phyloP scores from a whole-genome alignment of 805 yeast species.

The Pichia rugopelliculosa region DNA sequence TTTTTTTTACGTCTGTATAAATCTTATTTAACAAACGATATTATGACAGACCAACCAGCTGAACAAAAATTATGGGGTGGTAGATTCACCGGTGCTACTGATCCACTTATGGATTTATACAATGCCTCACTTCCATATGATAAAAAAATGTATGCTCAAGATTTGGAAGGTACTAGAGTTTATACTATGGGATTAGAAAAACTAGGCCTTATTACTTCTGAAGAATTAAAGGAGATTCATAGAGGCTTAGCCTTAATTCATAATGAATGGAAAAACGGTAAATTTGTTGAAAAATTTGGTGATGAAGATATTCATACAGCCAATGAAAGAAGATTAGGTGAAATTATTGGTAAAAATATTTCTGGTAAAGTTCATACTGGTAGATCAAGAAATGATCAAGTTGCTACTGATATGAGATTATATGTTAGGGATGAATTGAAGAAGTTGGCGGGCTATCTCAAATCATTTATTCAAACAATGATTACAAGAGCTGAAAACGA shows the following conservation, averaged over 20 bases:
- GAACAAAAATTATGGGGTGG: constrained; percentile 95
- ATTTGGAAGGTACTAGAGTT: constrained; percentile 87
- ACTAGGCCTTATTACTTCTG: constrained; percentile 61
- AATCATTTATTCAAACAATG: constrained; percentile 59
- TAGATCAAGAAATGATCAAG: constrained; percentile 96
- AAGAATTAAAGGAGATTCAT: constrained; percentile 77
- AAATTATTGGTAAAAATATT: constrained; percentile 84
- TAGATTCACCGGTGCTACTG: constrained; percentile 93
- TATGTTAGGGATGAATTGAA: constrained; percentile 75
- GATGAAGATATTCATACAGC: constrained; percentile 99
- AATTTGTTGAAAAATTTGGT: constrained; percentile 70
- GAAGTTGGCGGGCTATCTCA: constrained; percentile 50
- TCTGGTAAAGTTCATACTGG: constrained; percentile 99
- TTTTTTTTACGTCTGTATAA: no score
- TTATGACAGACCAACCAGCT: constrained; percentile 40
- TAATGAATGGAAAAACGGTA: constrained; percentile 71
- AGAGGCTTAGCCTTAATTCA: constrained; percentile 66
- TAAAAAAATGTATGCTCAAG: constrained; percentile 89
- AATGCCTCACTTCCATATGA: constrained; percentile 97
- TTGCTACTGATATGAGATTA: constrained; percentile 97
- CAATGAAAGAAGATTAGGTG: constrained; percentile 95
- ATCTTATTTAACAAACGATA: no score
- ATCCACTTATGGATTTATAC: constrained; percentile 95
- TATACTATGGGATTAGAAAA: constrained; percentile 83
- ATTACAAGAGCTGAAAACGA: constrained; percentile 73